Conservation (phyloP, 257 asterid genomes). For the Nemophila menziesii region DNA sequence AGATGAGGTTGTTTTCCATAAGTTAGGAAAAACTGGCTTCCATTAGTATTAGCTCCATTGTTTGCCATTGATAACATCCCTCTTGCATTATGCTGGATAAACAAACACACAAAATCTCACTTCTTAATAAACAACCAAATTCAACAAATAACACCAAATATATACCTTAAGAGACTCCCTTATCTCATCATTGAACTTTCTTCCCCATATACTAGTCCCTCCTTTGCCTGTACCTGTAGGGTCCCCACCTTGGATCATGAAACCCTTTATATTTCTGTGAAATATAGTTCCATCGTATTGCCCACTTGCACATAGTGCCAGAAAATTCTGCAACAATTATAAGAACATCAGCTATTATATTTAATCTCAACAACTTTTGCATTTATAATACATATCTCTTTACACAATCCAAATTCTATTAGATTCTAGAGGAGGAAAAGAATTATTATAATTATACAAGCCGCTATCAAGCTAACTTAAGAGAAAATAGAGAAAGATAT, state of each 20-base stretch:
- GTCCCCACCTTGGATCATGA: conserved; percentile 99
- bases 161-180: conserved; percentile 93
- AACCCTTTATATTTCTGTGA: conserved; percentile 85
- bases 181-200: conserved; percentile 83
- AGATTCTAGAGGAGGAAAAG: too few species aligned
- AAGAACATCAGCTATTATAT: background rate
- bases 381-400: background rate
- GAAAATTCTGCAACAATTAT: conserved; percentile 54
- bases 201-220: conserved; percentile 93
- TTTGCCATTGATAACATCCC: conserved; percentile 94
- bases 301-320: conserved; percentile 87
- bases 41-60: conserved; percentile 91
- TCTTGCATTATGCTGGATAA: conserved; percentile 86
- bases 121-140: background rate
- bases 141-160: background rate
- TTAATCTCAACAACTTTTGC: background rate
- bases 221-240: conserved; percentile 97
- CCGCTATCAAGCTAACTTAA: background rate
- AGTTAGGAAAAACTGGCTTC: conserved; percentile 86
- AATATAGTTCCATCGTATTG: conserved; percentile 91
- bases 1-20: conserved; percentile 92
- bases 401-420: too few species aligned
- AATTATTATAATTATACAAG: background rate
- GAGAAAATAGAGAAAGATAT: background rate
- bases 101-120: background rate